Percentiles rank a stretch among this genome's conserved stretches.
phyloP scores from a whole-genome alignment of 73 alveolate species.

The Paramecium sexaurelia region DNA sequence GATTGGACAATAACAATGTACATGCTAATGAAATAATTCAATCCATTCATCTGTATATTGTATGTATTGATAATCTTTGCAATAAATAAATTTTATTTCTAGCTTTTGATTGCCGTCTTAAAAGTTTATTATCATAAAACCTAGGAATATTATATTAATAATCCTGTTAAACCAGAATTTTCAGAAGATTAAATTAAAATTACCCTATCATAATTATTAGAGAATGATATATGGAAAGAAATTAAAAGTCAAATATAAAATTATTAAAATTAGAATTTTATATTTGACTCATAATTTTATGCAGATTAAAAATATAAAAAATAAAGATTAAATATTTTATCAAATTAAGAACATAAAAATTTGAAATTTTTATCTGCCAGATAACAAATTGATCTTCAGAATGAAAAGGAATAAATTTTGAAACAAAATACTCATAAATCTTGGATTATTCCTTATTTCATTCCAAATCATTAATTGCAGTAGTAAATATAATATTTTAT shows the following conservation, averaged over 20 bases:
- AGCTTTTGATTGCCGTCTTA: neutral
- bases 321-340: too few species aligned
- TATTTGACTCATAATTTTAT: too few species aligned
- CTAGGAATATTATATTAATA: neutral
- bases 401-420: neutral
- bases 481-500: neutral
- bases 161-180: neutral
- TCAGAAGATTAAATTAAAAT: neutral
- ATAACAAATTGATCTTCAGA: neutral
- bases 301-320: neutral
- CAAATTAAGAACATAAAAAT: neutral
- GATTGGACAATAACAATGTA: constrained; percentile 36
- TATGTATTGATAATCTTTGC: neutral
- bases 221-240: neutral
- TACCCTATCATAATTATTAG: neutral
- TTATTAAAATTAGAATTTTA: too few species aligned
- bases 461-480: neutral
- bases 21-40: constrained; percentile 15
- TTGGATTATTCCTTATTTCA: neutral
- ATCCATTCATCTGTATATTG: neutral
- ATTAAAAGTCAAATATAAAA: too few species aligned
- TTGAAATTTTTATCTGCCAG: neutral
- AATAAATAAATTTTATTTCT: neutral
- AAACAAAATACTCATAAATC: neutral
- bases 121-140: neutral